Evolutionary conservation across 331 rosid genomes (phyloP), one percentile per base, ranked within the genome.

Genomic region (Malus hybrid): DNA sequence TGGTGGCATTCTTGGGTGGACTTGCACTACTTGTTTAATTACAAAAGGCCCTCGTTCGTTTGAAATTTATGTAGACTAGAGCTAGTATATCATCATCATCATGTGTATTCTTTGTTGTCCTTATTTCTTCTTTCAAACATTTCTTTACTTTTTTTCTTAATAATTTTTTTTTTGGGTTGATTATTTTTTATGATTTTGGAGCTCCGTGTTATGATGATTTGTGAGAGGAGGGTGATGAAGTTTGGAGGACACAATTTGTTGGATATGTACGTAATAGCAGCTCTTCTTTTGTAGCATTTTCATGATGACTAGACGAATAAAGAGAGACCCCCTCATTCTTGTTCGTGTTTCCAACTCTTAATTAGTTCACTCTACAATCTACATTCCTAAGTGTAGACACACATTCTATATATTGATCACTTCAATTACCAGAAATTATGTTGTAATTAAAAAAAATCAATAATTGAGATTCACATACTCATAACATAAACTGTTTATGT

Each of bases 1-100:
- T 82, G 80, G 24, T 75, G 16, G 86, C 87, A 57, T 61, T 86
- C 24, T 74, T 85, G 33, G 89, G 80, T 12, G 92, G 81, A 74
- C 78, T 75, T 70, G 87, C 82, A 6, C 29, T 83, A 53, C 63
- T 87, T 60, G 77, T 66, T 84, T 79, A 78, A 62, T 78, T 19
- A 5, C 57, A 15, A 11, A 6, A 6, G 42, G 33, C 7, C 48
- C 61, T 11, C 73, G 66, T 73, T 11, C 73, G 53, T 73, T 44
- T 68, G 42, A 66, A 62, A 50, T 75, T 72, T 20, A 20, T 26
- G 73, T 82, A 74, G 77, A 80, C 78, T 68, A 22, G 63, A 42
- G 48, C 14, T 42, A 10, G 48, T 42, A 42, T 10, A 42, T 42
- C 29, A 28, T 28, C 29, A 28, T 28, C 48, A 42, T 12, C 8